Conservation (phyloP, 768 basidiomycete species). For the Macrolepiota albuminosa region DNA sequence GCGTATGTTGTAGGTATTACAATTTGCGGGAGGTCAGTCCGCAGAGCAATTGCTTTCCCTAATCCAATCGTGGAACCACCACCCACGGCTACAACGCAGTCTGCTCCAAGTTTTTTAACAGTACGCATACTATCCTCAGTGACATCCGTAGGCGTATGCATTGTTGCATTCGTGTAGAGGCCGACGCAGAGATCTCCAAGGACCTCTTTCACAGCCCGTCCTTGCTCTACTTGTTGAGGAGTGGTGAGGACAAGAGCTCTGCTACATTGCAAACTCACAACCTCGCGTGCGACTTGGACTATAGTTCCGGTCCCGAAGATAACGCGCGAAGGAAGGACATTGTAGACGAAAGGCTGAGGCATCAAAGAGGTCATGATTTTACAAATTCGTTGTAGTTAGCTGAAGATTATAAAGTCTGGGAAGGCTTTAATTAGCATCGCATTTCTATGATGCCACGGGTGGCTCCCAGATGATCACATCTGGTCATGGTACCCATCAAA, state of each 20-base stretch:
- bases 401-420: not conserved
- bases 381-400: not conserved
- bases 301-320: slow-evolving; percentile 33
- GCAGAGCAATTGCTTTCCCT: slow-evolving; percentile 35
- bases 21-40: slow-evolving; percentile 34
- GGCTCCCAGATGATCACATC: not conserved
- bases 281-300: slow-evolving; percentile 24
- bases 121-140: slow-evolving; percentile 29
- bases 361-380: not conserved
- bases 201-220: slow-evolving; percentile 17
- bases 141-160: slow-evolving; percentile 35
- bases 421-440: not conserved
- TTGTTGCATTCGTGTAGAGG: slow-evolving; percentile 31
- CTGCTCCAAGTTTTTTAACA: slow-evolving; percentile 22
- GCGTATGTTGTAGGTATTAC: slow-evolving; percentile 36
- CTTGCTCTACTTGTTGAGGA: slow-evolving; percentile 24
- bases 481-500: not conserved
- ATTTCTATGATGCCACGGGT: not conserved
- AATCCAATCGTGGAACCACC: slow-evolving; percentile 35
- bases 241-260: slow-evolving; percentile 31
- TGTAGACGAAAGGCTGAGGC: slow-evolving; percentile 34
- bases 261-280: slow-evolving; percentile 25
- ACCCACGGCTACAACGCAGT: slow-evolving; percentile 32
- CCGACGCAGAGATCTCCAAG: slow-evolving; percentile 23
- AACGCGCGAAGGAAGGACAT: slow-evolving; percentile 30